Conservation (phyloP, 192 early-diverging fungal genomes). For the Coemansia umbellata region DNA sequence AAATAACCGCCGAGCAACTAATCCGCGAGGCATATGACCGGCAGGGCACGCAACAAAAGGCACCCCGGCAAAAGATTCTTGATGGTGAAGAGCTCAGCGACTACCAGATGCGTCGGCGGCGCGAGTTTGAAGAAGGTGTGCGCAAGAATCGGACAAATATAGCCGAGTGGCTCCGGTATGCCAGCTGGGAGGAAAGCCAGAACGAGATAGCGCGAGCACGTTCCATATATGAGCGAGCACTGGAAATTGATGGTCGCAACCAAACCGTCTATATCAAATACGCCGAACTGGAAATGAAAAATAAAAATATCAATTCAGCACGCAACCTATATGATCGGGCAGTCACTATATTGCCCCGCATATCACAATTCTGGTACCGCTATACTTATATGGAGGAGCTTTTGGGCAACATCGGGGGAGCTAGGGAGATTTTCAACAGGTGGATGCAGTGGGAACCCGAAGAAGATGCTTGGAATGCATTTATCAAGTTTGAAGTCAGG, state of each 20-base stretch:
- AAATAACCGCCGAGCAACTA: conserved; percentile 99
- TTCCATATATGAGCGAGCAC: conserved; percentile 87
- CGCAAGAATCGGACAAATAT: conserved; percentile 81
- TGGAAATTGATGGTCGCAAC: conserved; percentile 87
- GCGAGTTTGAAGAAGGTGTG: conserved; percentile 91
- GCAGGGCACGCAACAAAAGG: conserved; percentile 59
- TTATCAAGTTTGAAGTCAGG: conserved; percentile 89
- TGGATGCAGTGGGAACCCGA: conserved; percentile 99
- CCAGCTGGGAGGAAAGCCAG: conserved; percentile 92
- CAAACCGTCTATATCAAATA: conserved; percentile 88
- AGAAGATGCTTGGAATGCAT: conserved; percentile 90
- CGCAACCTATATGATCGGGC: conserved; percentile 94
- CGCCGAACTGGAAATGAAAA: conserved; percentile 97
- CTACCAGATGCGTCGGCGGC: conserved; percentile 84
- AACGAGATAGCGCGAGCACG: conserved; percentile 80
- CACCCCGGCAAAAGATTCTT: conserved; percentile 80
- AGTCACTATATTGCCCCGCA: conserved; percentile 78
- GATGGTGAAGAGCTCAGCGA: conserved; percentile 92
- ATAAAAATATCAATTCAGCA: conserved; percentile 88
- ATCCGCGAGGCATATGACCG: conserved; percentile 91
- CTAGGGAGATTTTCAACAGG: conserved; percentile 91
- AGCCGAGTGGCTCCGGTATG: conserved; percentile 93
- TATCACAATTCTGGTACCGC: conserved; percentile 88
- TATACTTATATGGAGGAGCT: conserved; percentile 99
- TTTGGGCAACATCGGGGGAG: conserved; percentile 83